phyloP scores from a whole-genome alignment of 2,329 filamentous ascomycete genomes.

The Knufia fluminis region DNA sequence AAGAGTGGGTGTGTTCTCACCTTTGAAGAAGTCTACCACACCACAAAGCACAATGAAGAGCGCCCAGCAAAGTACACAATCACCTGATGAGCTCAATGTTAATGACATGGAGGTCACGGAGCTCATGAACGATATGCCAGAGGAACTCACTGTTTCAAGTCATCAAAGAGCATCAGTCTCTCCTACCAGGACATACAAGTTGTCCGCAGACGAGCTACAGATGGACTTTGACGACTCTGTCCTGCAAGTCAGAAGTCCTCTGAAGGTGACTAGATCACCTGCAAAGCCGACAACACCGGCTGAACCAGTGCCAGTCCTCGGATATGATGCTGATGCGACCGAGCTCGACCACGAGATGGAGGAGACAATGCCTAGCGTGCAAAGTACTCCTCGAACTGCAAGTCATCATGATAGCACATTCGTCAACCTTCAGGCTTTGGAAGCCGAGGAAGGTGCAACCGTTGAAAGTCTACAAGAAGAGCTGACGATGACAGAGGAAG shows the following conservation, averaged over 20 bases:
- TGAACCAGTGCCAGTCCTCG: not conserved
- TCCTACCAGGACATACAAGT: slow-evolving; percentile 18
- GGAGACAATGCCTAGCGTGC: not conserved
- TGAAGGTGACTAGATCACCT: slow-evolving; percentile 8
- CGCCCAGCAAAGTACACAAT: not conserved
- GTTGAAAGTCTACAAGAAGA: slow-evolving; percentile 18
- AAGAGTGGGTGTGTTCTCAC: slow-evolving; percentile 28
- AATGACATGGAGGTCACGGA: slow-evolving; percentile 8
- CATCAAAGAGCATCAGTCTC: slow-evolving; percentile 22
- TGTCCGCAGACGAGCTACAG: slow-evolving; percentile 19
- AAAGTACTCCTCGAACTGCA: not conserved
- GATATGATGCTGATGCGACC: slow-evolving; percentile 10
- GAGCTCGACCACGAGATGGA: slow-evolving; percentile 8
- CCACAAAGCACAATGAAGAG: slow-evolving; percentile 10
- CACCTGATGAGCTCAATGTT: slow-evolving; percentile 6
- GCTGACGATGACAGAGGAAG: slow-evolving; percentile 1
- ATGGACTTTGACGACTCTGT: slow-evolving; percentile 24
- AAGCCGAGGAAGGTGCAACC: slow-evolving; percentile 9
- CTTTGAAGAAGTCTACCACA: slow-evolving; percentile 27
- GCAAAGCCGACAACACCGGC: not conserved
- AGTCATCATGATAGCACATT: slow-evolving; percentile 1
- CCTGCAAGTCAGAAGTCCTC: slow-evolving; percentile 19
- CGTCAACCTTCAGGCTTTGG: slow-evolving; percentile 4
- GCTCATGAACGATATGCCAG: slow-evolving; percentile 4
- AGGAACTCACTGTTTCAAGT: slow-evolving; percentile 18